Percentiles rank a stretch among this genome's conserved stretches.
Conservation (phyloP, 768 basidiomycete species). For the Boletus pseudo-olivaceus region DNA sequence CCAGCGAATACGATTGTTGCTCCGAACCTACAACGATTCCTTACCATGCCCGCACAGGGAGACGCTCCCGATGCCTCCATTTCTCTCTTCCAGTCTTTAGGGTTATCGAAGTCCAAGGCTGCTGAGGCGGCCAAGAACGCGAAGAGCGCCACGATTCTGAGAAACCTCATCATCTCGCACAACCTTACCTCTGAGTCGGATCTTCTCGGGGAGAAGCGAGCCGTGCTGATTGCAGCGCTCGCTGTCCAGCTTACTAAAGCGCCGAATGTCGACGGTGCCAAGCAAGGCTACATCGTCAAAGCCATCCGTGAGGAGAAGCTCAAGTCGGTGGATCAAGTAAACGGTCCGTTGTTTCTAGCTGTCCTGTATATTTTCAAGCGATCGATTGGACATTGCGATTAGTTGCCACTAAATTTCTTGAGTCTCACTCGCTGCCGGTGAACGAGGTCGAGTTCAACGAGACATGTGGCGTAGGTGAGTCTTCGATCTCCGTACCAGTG, state of each 20-base stretch:
- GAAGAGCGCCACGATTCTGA: conserved; percentile 70
- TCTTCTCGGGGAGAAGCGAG: conserved; percentile 75
- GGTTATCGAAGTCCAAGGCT: conserved; percentile 72
- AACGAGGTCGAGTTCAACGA: conserved; percentile 70
- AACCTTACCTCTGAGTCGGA: conserved; percentile 35
- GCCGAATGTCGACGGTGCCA: conserved; percentile 44
- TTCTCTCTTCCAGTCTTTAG: conserved; percentile 69
- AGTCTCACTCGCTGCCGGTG: conserved; percentile 55
- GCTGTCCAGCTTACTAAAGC: conserved; percentile 60
- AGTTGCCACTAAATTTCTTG: conserved; percentile 67
- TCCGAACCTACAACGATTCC: neutral
- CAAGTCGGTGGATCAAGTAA: conserved; percentile 81
- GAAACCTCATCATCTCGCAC: conserved; percentile 62
- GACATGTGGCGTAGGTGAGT: conserved; percentile 84
- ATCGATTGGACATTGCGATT: conserved; percentile 4
- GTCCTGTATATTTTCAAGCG: neutral
- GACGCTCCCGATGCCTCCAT: conserved; percentile 8
- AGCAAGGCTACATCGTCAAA: conserved; percentile 59
- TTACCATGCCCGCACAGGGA: conserved; percentile 15
- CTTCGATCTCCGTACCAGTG: neutral
- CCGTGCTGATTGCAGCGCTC: conserved; percentile 63
- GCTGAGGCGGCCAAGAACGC: conserved; percentile 77
- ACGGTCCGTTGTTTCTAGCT: conserved; percentile 50
- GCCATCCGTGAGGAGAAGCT: conserved; percentile 70
- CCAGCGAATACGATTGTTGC: neutral